Conservation (phyloP, 192 early-diverging fungal genomes). For the Allomyces arbusculus region DNA sequence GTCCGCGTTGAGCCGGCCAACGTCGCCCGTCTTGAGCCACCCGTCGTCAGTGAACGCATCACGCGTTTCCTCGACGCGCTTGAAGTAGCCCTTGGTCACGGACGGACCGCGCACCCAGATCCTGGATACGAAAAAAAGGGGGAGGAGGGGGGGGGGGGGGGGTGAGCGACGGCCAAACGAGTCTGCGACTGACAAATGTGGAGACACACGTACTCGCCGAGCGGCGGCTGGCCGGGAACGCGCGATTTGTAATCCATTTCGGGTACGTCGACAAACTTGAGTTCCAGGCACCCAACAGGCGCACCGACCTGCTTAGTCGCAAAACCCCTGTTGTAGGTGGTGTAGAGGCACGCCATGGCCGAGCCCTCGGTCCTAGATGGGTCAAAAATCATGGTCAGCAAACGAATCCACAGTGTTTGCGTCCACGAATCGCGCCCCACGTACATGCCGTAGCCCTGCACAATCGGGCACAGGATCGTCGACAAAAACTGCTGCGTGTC, state of each 20-base stretch:
- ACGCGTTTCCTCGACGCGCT: constrained; percentile 21
- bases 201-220: constrained; percentile 21
- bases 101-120: constrained; percentile 23
- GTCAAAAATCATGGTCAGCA: too few relatives aligned
- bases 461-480: constrained; percentile 48
- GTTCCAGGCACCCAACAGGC: constrained; percentile 52
- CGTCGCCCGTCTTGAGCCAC: constrained; percentile 32
- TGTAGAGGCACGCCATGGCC: constrained; percentile 48
- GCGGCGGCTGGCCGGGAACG: constrained; percentile 17
- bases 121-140: too few relatives aligned
- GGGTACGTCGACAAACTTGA: constrained; percentile 58
- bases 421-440: too few relatives aligned
- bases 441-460: constrained; percentile 71
- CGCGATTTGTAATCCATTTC: constrained; percentile 34
- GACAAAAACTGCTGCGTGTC: constrained; percentile 73
- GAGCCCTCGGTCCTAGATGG: constrained; percentile 41
- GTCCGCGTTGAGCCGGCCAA: constrained; percentile 15
- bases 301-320: constrained; percentile 47
- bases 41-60: constrained; percentile 27
- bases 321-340: constrained; percentile 32
- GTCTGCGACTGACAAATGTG: background rate
- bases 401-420: too few relatives aligned
- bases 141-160: too few relatives aligned
- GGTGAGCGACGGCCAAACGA: constrained; percentile 7
- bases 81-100: constrained; percentile 28